Conservation (phyloP, 1,139 yeast species). For the Candida labiduridarum region DNA sequence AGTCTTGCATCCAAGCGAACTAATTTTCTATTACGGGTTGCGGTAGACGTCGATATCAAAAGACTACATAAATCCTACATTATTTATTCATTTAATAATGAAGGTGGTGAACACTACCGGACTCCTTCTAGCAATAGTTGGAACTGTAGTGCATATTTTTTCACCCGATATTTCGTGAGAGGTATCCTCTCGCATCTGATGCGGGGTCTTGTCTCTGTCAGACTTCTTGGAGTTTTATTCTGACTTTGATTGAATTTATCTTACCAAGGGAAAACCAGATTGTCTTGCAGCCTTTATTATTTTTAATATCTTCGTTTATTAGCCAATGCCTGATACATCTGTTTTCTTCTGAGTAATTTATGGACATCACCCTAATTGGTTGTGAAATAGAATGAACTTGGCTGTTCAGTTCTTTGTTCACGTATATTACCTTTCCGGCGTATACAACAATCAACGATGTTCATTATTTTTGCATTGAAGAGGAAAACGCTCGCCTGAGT, state of each 20-base stretch:
- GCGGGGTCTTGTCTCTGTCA: slow-evolving; percentile 28
- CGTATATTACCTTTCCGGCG: slow-evolving; percentile 30
- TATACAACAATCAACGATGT: slow-evolving; percentile 17
- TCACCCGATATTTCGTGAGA: slow-evolving; percentile 9
- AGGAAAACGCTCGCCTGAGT: slow-evolving; percentile 19
- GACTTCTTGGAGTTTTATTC: slow-evolving; percentile 14
- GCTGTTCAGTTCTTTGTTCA: slow-evolving; percentile 48
- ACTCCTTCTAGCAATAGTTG: not conserved
- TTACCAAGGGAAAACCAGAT: slow-evolving; percentile 48
- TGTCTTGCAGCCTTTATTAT: slow-evolving; percentile 40
- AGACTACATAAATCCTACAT: slow-evolving; percentile 6
- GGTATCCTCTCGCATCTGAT: slow-evolving; percentile 15
- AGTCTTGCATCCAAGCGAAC: slow-evolving; percentile 13
- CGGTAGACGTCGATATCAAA: slow-evolving; percentile 13
- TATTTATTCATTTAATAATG: not conserved
- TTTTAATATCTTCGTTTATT: slow-evolving; percentile 25
- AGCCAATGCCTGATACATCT: slow-evolving; percentile 54
- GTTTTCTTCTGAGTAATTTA: slow-evolving; percentile 47
- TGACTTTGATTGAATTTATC: slow-evolving; percentile 25
- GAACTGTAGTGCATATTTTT: slow-evolving; percentile 9
- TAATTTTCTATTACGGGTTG: slow-evolving; percentile 6
- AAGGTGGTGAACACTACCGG: slow-evolving; percentile 15
- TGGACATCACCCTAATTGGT: slow-evolving; percentile 17
- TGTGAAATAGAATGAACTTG: slow-evolving; percentile 46
- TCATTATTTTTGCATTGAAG: slow-evolving; percentile 14